Evolutionary conservation across 208 protist genomes (phyloP).

Genomic region (Trichomonas tenax): DNA sequence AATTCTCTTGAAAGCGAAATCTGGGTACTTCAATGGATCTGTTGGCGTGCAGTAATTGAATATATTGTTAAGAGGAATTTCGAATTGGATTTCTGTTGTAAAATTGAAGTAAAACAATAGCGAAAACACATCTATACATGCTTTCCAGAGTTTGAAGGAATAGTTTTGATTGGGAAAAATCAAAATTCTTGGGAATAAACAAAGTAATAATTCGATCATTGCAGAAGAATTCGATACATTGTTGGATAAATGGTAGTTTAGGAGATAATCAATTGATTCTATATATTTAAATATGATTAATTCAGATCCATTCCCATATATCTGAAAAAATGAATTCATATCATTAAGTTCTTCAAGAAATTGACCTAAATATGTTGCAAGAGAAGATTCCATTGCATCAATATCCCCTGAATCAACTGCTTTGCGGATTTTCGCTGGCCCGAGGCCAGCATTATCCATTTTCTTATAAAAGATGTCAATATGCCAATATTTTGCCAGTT

Average conservation of each 20-base stretch:
- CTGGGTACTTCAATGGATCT: background rate
- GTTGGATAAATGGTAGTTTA: background rate
- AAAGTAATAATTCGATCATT: background rate
- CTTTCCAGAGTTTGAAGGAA: background rate
- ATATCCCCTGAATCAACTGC: background rate
- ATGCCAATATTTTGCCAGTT: too few relatives aligned
- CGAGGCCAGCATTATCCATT: background rate
- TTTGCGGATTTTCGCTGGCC: background rate
- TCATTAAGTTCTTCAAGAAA: background rate
- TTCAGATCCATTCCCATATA: background rate
- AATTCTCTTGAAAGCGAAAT: background rate
- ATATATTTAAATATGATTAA: background rate
- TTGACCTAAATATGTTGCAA: background rate
- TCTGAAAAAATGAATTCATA: background rate
- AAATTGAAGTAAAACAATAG: background rate
- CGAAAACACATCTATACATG: background rate
- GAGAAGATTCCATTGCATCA: background rate
- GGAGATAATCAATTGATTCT: background rate
- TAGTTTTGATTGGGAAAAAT: background rate
- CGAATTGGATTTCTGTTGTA: background rate
- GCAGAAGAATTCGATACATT: background rate
- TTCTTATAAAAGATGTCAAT: too few relatives aligned
- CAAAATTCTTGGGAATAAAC: background rate
- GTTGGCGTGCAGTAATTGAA: background rate
- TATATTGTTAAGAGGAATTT: background rate